phyloP scores from a whole-genome alignment of 2,329 filamentous ascomycete genomes.

The Westerdykella aurantiaca region DNA sequence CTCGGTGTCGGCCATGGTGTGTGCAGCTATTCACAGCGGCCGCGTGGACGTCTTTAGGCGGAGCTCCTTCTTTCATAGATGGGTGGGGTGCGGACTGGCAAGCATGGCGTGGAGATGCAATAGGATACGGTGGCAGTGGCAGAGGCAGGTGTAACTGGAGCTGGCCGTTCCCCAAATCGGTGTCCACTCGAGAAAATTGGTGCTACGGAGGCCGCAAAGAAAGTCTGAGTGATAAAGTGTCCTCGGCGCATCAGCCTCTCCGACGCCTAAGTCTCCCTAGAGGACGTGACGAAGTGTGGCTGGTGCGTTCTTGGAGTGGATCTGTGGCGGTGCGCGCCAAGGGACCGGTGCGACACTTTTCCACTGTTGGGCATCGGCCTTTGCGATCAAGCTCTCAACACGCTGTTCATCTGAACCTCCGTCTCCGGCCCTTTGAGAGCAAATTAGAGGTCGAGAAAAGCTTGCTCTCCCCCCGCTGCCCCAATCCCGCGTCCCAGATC shows the following conservation, averaged over 20 bases:
- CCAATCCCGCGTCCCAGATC: slow-evolving; percentile 24
- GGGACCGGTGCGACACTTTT: too few relatives aligned
- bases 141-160: slow-evolving; percentile 3
- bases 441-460: slow-evolving; percentile 13
- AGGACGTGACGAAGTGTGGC: too few relatives aligned
- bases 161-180: too few relatives aligned
- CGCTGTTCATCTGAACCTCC: background rate
- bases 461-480: slow-evolving; percentile 15
- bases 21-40: slow-evolving; percentile 9
- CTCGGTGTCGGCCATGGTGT: slow-evolving; percentile 34
- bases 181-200: too few relatives aligned
- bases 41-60: slow-evolving; percentile 10
- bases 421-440: background rate
- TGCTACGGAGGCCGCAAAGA: background rate
- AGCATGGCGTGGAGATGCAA: slow-evolving; percentile 19
- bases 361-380: too few relatives aligned
- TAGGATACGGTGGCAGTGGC: background rate
- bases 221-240: background rate
- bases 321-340: too few relatives aligned
- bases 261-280: too few relatives aligned
- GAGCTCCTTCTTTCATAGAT: slow-evolving; percentile 14
- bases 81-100: slow-evolving; percentile 15
- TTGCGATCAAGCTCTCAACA: too few relatives aligned
- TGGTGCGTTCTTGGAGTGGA: too few relatives aligned
- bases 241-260: background rate